Evolutionary conservation across 305 asterid species (phyloP).

Genomic region (Lippia alba): DNA sequence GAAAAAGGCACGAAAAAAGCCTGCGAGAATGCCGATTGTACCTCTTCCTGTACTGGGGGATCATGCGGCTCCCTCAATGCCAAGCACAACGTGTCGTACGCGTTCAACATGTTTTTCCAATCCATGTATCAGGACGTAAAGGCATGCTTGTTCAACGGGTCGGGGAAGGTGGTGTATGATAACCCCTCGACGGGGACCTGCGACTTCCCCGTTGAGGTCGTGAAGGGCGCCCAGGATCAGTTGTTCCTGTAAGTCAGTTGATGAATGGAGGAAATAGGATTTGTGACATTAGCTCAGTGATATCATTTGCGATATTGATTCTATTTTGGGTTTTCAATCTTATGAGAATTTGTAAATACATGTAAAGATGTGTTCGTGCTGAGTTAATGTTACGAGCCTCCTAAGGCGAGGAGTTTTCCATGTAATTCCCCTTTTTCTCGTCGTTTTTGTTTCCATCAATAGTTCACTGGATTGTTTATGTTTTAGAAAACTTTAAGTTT

Average conservation of each 20-base stretch:
- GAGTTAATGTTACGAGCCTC: too few relatives aligned
- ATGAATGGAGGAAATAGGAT: background rate
- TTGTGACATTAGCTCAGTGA: background rate
- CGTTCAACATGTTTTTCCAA: slow-evolving; percentile 50
- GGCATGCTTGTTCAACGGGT: slow-evolving; percentile 36
- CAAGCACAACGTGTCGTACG: slow-evolving; percentile 41
- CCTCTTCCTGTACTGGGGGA: slow-evolving; percentile 39
- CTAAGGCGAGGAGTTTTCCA: too few relatives aligned
- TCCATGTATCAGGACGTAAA: slow-evolving; percentile 33
- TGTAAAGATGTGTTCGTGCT: too few relatives aligned
- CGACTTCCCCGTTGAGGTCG: slow-evolving; percentile 52
- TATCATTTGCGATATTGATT: background rate
- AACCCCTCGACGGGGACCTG: slow-evolving; percentile 47
- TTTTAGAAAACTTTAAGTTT: too few relatives aligned
- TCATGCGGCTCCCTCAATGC: slow-evolving; percentile 45
- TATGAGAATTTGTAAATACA: too few relatives aligned
- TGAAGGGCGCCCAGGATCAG: slow-evolving; percentile 11
- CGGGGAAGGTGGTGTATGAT: slow-evolving; percentile 28
- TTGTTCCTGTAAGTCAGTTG: too few relatives aligned
- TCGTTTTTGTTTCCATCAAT: too few relatives aligned
- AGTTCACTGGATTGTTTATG: too few relatives aligned
- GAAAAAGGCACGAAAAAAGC: background rate
- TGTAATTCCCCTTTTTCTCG: too few relatives aligned
- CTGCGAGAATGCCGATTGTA: slow-evolving; percentile 48
- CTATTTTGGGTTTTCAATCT: background rate